phyloP scores from a whole-genome alignment of 1,284 basidiomycete species.

The Pascua sp. region DNA sequence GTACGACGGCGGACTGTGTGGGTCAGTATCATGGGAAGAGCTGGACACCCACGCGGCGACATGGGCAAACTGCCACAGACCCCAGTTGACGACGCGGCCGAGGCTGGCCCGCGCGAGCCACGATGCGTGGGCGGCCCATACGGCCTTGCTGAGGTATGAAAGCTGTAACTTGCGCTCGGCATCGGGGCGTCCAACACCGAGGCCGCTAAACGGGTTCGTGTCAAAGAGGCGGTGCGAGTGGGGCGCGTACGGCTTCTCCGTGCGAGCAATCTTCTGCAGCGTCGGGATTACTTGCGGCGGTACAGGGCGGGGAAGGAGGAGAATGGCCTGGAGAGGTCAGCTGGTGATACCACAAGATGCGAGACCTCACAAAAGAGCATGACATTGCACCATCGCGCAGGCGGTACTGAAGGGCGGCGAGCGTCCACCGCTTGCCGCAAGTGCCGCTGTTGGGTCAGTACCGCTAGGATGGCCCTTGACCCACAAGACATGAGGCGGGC shows the following conservation, averaged over 20 bases:
- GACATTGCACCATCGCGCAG: slow-evolving; percentile 19
- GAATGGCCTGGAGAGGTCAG: slow-evolving; percentile 11
- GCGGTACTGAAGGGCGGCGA: slow-evolving; percentile 15
- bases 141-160: slow-evolving; percentile 7
- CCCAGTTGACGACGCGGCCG: slow-evolving; percentile 12
- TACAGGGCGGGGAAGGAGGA: slow-evolving; percentile 15
- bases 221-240: slow-evolving; percentile 13
- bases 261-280: slow-evolving; percentile 9
- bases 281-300: slow-evolving; percentile 6
- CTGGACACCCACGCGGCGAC: slow-evolving; percentile 7
- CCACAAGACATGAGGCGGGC: slow-evolving; percentile 11
- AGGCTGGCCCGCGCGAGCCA: slow-evolving; percentile 11
- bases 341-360: no score
- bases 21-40: neutral
- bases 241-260: slow-evolving; percentile 11
- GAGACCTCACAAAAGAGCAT: slow-evolving; percentile 8
- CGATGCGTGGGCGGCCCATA: slow-evolving; percentile 13
- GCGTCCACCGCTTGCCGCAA: slow-evolving; percentile 19
- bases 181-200: slow-evolving; percentile 6
- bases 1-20: slow-evolving; percentile 5
- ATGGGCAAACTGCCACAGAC: slow-evolving; percentile 11
- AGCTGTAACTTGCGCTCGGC: slow-evolving; percentile 6
- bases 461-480: neutral
- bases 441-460: slow-evolving; percentile 8
- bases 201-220: slow-evolving; percentile 13